phyloP scores from a whole-genome alignment of 192 early-diverging fungal species.

The Coemansia sp. region DNA sequence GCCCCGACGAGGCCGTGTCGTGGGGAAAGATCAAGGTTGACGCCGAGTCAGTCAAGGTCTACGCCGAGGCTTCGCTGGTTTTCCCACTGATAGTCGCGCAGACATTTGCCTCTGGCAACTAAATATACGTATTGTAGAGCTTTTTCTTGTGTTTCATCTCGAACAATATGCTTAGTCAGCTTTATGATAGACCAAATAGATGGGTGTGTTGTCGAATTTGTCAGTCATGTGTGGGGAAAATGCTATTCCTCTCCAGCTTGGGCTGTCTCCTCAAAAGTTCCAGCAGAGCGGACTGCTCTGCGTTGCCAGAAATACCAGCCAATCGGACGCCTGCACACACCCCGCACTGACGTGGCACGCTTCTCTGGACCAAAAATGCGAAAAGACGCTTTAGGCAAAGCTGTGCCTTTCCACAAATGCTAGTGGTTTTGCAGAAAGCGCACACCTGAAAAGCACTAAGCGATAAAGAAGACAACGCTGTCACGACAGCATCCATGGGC shows the following conservation, averaged over 20 bases:
- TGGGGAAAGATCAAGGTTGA: conserved; percentile 94
- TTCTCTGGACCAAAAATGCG: conserved; percentile 9
- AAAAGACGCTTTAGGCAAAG: not conserved
- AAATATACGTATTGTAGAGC: not conserved
- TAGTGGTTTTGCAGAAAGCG: not conserved
- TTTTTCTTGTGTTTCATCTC: too few species aligned
- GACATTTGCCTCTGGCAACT: conserved; percentile 80
- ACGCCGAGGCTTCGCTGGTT: conserved; percentile 88
- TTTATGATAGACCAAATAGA: not conserved
- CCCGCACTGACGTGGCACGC: conserved; percentile 23
- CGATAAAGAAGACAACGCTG: not conserved
- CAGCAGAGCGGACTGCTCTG: not conserved
- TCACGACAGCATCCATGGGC: not conserved
- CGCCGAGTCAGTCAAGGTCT: conserved; percentile 90
- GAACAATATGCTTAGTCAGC: not conserved
- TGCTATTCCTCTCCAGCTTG: too few species aligned
- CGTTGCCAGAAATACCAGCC: not conserved
- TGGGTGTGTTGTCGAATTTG: not conserved
- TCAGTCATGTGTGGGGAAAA: not conserved
- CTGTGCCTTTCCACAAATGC: not conserved
- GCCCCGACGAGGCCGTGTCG: conserved; percentile 96
- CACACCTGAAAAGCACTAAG: not conserved
- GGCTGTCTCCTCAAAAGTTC: not conserved
- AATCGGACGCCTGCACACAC: not conserved
- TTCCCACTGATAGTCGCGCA: conserved; percentile 95